Base-by-base conservation (phyloP, 306 rosid species). In the Ormosia emarginata region DNA sequence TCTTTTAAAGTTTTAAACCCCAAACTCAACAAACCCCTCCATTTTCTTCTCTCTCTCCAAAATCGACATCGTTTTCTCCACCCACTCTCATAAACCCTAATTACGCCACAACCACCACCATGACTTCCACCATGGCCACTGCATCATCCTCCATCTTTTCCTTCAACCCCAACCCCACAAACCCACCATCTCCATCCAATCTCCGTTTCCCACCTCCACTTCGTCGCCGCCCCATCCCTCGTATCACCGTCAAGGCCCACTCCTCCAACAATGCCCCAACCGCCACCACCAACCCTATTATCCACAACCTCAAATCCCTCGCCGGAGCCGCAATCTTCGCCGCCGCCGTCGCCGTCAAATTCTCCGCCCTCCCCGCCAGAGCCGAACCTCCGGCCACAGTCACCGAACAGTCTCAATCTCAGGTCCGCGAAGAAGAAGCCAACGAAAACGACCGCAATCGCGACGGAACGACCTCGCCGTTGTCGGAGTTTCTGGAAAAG, bases 281-380 rank as follows among this genome's bases (percentile, higher is more conserved):
- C 71, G 2, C 11, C 71, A 3, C 11, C 53, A 10, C 78, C 6
- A 67, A 82, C 67, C 88, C 89, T 2, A 11, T 82, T 37, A 29
- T 74, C 52, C 89, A 81, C 58, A 85, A 65, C 44, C 87, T 89
- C 81, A 85, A 82, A 64, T 82, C 63, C 62, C 81, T 74, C 65
- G 91, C 95, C 32, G 94, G 90, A 44, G 87, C 89, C 7, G 93
- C 95, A 2, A 7, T 95, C 40, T 82, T 95, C 62, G 46, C 90
- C 5, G 93, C 94, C 71, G 73, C 90, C 15, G 59, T 88, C 58
- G 77, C 85, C 8, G 88, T 82, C 69, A 82, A 81, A 67, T 79
- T 87, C 58, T 83, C 94, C 3, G 9, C 73, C 7, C 71, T 79
- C 41, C 98, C 88, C 2, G 97, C 99, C 61, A 85, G 83, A 66